phyloP scores from a whole-genome alignment of 2,329 filamentous ascomycete genomes.

The Tolypocladium cylindrosporum region DNA sequence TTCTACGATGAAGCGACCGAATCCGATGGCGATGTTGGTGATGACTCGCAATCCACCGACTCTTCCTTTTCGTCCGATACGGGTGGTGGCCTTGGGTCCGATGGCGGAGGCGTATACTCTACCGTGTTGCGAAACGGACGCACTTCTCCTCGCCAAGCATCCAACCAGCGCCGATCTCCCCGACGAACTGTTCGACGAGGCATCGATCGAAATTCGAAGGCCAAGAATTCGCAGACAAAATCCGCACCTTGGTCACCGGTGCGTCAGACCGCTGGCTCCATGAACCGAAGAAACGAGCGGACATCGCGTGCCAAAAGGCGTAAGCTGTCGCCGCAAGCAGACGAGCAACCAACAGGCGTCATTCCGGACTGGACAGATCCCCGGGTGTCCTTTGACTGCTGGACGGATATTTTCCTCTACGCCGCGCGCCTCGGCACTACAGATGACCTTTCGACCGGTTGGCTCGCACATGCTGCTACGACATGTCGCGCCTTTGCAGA shows the following conservation, averaged over 20 bases:
- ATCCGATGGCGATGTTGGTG: background rate
- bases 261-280: conserved; percentile 1
- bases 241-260: background rate
- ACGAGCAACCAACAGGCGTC: conserved; percentile 6
- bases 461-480: conserved; percentile 55
- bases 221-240: background rate
- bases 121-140: background rate
- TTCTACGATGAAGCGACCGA: conserved; percentile 4
- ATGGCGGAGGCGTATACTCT: background rate
- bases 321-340: background rate
- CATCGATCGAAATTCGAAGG: background rate
- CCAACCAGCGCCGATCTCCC: background rate
- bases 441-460: conserved; percentile 39
- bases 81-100: background rate
- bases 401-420: conserved; percentile 59
- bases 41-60: background rate
- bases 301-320: conserved; percentile 7
- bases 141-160: background rate
- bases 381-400: conserved; percentile 54
- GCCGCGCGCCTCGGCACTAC: conserved; percentile 41
- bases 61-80: background rate
- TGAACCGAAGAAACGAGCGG: conserved; percentile 10
- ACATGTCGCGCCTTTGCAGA: conserved; percentile 58
- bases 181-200: background rate
- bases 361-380: conserved; percentile 47